Evolutionary conservation across 164 flowering plant genomes (phyloP), one percentile per base, ranked within the genome.

Genomic region (Cinnamomum micranthum): DNA sequence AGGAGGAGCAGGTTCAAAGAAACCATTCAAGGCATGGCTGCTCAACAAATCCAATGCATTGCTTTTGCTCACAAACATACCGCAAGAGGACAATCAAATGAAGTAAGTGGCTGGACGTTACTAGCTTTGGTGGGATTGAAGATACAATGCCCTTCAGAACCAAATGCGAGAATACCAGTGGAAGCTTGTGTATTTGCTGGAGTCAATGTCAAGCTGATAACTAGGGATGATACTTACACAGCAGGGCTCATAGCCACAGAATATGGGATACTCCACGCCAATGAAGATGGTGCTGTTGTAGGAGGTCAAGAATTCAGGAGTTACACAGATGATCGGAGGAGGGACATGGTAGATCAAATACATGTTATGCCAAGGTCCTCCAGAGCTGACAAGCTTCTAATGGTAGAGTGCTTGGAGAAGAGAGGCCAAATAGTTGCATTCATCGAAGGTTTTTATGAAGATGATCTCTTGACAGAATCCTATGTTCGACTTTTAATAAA

Each of bases 331-430:
- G 85, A 84, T 71, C 83, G 84, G 72, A 81, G 89, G 62, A 75
- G 80, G 83, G 77, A 79, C 72, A 88, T 65, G 52, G 83, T 86
- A 2, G 88, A 88, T 4, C 79, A 60, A 31, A 90, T 87, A 59
- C 66, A 81, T 13, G 96, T 89, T 50, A 86, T 90, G 91, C 91
- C 90, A 0, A 77, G 95, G 60, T 89, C 95, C 0, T 89, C 95
- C n/a, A 90, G 89, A 0, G 71, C 80, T 12, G 91, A 89, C 76
- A 91, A 91, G 72, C 89, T 89, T 35, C 79, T 86, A 10, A 82
- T 91, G 86, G 92, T 89, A 11, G 80, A 86, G 65, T 82, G 86
- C 77, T 71, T 91, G 80, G 86, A 80, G 78, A 82, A 82, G 66
- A 84, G 84, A 72, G 95, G 92, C 10, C 85, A 85, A 11, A 92